Evolutionary conservation across 179 eudicot species (phyloP).

Genomic region (Spinacia oleracea): DNA sequence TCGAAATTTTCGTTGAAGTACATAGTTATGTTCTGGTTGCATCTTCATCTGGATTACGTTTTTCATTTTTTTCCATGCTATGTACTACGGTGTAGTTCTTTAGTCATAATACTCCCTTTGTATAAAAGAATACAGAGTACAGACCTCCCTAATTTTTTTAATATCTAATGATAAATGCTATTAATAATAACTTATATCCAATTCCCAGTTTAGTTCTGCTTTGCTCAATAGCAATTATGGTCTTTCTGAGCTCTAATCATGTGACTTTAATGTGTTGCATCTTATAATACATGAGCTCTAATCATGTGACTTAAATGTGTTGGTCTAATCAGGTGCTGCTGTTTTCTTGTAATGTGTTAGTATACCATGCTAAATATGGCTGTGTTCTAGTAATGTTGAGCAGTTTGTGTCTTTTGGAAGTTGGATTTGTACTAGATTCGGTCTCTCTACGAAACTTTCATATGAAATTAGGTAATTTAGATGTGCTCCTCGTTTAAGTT

Average conservation of each 20-base stretch:
- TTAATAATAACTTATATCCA: neutral
- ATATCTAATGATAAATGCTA: constrained; percentile 21
- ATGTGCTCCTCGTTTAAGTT: neutral
- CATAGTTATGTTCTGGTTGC: too few species aligned
- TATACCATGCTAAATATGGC: neutral
- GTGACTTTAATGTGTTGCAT: neutral
- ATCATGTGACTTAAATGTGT: too few species aligned
- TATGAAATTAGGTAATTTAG: neutral
- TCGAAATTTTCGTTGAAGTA: too few species aligned
- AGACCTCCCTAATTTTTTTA: constrained; percentile 33
- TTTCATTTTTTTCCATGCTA: too few species aligned
- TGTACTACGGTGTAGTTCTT: too few species aligned
- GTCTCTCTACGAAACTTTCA: neutral
- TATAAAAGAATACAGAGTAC: constrained; percentile 47
- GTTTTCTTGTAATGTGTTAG: neutral
- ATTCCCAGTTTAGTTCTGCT: constrained; percentile 2
- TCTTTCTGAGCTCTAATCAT: constrained; percentile 4
- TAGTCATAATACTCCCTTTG: too few species aligned
- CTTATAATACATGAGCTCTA: too few species aligned
- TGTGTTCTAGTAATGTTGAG: neutral
- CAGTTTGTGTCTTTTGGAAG: neutral
- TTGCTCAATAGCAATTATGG: constrained; percentile 3
- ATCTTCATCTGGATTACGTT: too few species aligned
- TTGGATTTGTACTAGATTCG: neutral
- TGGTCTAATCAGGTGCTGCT: neutral